A percentile compares a stretch with the other conserved stretches of the same genome.
Evolutionary conservation across 768 basidiomycete species (phyloP).

Genomic region (Phaeolepiota aurea): DNA sequence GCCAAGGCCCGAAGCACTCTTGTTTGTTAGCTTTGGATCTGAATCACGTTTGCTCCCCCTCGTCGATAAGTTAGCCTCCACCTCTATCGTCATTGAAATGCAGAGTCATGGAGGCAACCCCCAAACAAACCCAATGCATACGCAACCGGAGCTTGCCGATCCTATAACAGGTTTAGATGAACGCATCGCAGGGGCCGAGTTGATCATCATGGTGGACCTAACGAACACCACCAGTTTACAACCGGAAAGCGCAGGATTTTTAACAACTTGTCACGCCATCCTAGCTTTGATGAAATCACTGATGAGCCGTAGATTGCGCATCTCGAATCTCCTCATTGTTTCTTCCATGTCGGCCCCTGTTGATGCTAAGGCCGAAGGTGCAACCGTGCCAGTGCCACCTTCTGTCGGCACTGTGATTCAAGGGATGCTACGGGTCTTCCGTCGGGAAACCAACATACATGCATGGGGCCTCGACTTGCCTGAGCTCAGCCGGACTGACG

Average conservation of each 20-base stretch:
- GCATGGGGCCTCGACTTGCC: slow-evolving; percentile 16
- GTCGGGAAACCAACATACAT: slow-evolving; percentile 15
- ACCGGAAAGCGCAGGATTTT: too few species aligned
- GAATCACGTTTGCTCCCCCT: background rate
- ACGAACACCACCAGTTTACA: too few species aligned
- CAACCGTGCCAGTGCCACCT: background rate
- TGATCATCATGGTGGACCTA: too few species aligned
- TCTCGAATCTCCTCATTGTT: slow-evolving; percentile 1
- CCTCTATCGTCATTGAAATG: too few species aligned
- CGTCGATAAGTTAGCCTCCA: too few species aligned
- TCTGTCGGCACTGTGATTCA: slow-evolving; percentile 14
- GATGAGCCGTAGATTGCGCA: slow-evolving; percentile 6
- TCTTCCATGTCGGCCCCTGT: background rate
- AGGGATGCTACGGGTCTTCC: slow-evolving; percentile 20
- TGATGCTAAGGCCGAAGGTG: background rate
- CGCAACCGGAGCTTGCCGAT: too few species aligned
- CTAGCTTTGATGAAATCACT: slow-evolving; percentile 15
- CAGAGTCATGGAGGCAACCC: too few species aligned
- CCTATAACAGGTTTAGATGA: too few species aligned
- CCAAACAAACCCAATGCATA: too few species aligned
- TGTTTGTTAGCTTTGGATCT: background rate
- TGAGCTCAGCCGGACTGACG: background rate
- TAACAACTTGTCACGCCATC: slow-evolving; percentile 6
- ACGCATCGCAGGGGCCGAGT: too few species aligned
- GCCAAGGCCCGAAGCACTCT: slow-evolving; percentile 4